Base-by-base conservation (phyloP, 164 flowering plant genomes). In the Santalum album region DNA sequence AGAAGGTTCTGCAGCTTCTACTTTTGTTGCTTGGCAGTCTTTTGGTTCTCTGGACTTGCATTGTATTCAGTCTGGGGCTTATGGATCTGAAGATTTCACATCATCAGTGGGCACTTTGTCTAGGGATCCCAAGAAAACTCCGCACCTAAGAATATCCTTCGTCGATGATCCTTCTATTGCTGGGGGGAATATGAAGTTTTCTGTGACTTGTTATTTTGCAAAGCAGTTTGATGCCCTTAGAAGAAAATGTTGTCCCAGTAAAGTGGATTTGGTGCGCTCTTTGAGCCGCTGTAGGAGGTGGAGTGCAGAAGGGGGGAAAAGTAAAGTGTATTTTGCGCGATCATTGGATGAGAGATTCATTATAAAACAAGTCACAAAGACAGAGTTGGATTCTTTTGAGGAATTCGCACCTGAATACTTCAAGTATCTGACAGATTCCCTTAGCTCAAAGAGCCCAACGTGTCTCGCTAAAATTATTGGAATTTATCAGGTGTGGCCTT, bases 301-400 rank as follows among this genome's bases (percentile, higher is more conserved):
- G 96, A 72, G 79, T 59, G 90, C 91, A 4, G 86, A 87, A 68
- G 91, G 91, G 26, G 96, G 96, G 23, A 87, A 87, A 65, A 87
- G 91, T 72, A 84, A 81, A 64, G 96, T 81, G 16, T 87, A 80
- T 60, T 87, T 87, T 71, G 96, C 91, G 12, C 85, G 76, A 67
- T 74, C 96, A 49, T 59, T 82, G 60, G 96, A 87, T 61, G 91
- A 87, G 56, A 70, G 96, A 54, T 84, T 87, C 61, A 79, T 87
- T 25, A 70, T 87, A 55, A 84, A 87, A 65, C 91, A 84, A 64
- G 81, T 84, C 35, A 73, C 80, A 12, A 84, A 79, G 70, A 87
- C 91, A 2, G 96, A 87, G 72, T 56, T 84, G 70, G 96, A 82
- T 53, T 87, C 91, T n/a, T 87, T 87, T 63, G 86, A 69, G 74